phyloP scores from a whole-genome alignment of 225 moss, liverwort and hornwort genomes.

The Physcomitrellopsis africana region DNA sequence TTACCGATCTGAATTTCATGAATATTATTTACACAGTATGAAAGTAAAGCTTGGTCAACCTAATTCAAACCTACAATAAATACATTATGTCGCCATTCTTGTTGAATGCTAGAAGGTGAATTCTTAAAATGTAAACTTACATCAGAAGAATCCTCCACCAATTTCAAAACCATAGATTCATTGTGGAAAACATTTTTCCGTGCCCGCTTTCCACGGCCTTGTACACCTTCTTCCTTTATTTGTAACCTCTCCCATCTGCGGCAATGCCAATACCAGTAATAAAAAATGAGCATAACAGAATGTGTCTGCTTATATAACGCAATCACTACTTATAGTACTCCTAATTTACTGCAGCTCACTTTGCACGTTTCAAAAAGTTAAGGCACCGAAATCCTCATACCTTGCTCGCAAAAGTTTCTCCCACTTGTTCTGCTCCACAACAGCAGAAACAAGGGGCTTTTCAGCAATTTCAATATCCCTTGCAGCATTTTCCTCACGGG shows the following conservation, averaged over 20 bases:
- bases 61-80: slow-evolving; percentile 10
- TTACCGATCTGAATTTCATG: neutral
- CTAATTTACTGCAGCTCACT: neutral
- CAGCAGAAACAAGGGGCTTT: slow-evolving; percentile 25
- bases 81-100: neutral
- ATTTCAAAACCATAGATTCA: slow-evolving; percentile 58
- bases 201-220: slow-evolving; percentile 68
- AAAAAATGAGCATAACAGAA: neutral
- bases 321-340: neutral
- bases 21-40: neutral
- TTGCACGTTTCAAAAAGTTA: neutral
- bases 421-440: slow-evolving; percentile 70
- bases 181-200: slow-evolving; percentile 52
- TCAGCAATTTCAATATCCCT: slow-evolving; percentile 42
- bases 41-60: neutral
- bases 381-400: slow-evolving; percentile 28
- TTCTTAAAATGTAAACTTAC: slow-evolving; percentile 41
- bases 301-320: neutral
- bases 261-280: slow-evolving; percentile 23
- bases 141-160: slow-evolving; percentile 58
- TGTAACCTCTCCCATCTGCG: slow-evolving; percentile 80
- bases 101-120: neutral
- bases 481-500: slow-evolving; percentile 45
- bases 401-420: slow-evolving; percentile 76
- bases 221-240: slow-evolving; percentile 57